Evolutionary conservation across 306 rosid species (phyloP).

Genomic region (Fagus crenata): DNA sequence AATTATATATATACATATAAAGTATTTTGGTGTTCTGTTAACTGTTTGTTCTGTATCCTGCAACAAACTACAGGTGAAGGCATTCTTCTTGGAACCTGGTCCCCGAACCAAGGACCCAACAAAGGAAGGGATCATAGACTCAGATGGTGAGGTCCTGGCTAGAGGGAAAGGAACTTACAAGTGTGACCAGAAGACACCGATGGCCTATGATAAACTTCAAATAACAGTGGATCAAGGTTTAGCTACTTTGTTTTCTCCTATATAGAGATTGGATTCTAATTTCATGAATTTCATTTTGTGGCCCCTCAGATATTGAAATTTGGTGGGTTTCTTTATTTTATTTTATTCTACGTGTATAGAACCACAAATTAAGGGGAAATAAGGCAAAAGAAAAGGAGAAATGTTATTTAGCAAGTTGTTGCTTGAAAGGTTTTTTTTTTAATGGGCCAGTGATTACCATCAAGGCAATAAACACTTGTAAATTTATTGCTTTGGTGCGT

Average conservation of each 20-base stretch:
- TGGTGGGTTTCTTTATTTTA: background rate
- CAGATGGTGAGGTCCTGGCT: slow-evolving; percentile 91
- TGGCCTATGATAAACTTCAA: slow-evolving; percentile 74
- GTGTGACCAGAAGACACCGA: slow-evolving; percentile 60
- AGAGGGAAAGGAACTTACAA: slow-evolving; percentile 75
- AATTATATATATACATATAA: background rate
- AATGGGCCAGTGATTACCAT: too few species aligned
- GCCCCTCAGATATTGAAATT: background rate
- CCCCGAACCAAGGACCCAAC: slow-evolving; percentile 38
- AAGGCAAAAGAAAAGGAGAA: background rate
- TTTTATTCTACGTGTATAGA: background rate
- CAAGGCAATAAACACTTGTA: too few species aligned
- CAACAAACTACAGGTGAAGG: slow-evolving; percentile 66
- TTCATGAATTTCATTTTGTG: background rate
- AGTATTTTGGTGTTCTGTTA: background rate
- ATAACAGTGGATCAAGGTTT: slow-evolving; percentile 84
- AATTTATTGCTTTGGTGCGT: too few species aligned
- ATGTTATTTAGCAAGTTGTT: background rate
- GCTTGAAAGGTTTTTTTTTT: too few species aligned
- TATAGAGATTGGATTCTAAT: slow-evolving; percentile 8
- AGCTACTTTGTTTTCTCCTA: slow-evolving; percentile 80
- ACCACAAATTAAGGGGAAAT: background rate
- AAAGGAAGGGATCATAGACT: slow-evolving; percentile 84
- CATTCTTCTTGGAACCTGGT: slow-evolving; percentile 83
- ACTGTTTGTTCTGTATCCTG: slow-evolving; percentile 12